Conservation (phyloP, 2,329 filamentous ascomycete genomes). For the Aureobasidium sp. region DNA sequence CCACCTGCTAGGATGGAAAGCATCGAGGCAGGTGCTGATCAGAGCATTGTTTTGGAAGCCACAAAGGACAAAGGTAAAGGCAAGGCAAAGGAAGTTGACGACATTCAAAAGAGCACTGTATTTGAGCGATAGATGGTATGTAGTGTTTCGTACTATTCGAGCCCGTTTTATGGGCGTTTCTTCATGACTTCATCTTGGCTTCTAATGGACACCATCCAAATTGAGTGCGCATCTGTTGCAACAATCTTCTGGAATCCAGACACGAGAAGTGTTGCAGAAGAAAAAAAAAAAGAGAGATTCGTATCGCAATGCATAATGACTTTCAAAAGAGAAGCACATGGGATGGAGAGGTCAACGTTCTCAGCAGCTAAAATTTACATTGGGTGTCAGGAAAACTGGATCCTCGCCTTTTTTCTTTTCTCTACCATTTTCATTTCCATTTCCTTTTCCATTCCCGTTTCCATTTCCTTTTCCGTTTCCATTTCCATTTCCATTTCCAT, state of each 20-base stretch:
- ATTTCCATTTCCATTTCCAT: neutral
- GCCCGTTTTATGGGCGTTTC: too few relatives aligned
- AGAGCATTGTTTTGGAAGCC: slow-evolving; percentile 7
- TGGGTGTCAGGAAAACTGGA: too few relatives aligned
- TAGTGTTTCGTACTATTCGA: neutral
- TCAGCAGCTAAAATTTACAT: too few relatives aligned
- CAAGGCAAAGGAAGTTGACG: slow-evolving; percentile 26
- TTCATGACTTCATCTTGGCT: too few relatives aligned
- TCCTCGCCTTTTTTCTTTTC: neutral
- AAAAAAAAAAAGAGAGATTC: too few relatives aligned
- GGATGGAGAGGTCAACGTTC: too few relatives aligned
- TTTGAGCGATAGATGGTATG: slow-evolving; percentile 28
- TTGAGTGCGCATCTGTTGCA: too few relatives aligned
- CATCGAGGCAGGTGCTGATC: neutral
- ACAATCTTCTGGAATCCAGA: too few relatives aligned
- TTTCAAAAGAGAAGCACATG: too few relatives aligned
- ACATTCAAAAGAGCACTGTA: slow-evolving; percentile 31
- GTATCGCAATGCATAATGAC: too few relatives aligned
- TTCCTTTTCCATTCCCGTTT: neutral
- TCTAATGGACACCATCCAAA: neutral
- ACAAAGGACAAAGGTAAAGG: slow-evolving; percentile 23
- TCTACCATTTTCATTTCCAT: neutral
- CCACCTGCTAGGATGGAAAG: neutral
- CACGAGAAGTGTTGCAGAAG: too few relatives aligned
- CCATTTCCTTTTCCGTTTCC: neutral